Conservation (phyloP, 495 filamentous ascomycete species). For the Penicillium angulare region DNA sequence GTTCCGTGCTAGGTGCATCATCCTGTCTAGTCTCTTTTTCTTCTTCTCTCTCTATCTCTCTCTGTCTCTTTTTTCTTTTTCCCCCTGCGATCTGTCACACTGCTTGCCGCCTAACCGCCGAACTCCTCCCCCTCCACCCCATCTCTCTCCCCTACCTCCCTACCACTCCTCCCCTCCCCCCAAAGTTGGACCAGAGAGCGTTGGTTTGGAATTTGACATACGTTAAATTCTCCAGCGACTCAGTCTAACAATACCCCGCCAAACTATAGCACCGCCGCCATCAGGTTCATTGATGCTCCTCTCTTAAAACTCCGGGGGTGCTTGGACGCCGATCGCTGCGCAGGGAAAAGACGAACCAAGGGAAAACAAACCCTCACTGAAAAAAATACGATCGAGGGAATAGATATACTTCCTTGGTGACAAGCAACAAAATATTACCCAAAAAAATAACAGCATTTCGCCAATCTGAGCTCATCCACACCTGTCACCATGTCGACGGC, state of each 20-base stretch:
- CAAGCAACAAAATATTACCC: too few relatives aligned
- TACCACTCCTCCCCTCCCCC: neutral
- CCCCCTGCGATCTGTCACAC: slow-evolving; percentile 25
- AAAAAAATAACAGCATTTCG: neutral
- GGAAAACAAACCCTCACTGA: neutral
- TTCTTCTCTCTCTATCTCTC: slow-evolving; percentile 29
- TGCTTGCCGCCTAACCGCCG: slow-evolving; percentile 33
- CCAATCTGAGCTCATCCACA: neutral
- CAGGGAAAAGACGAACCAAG: neutral
- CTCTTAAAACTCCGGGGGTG: slow-evolving; percentile 7
- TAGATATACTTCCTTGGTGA: too few relatives aligned
- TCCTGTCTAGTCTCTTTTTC: slow-evolving; percentile 1
- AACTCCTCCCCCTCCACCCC: slow-evolving; percentile 6
- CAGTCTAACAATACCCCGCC: neutral
- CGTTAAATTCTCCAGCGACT: too few relatives aligned
- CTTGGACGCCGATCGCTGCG: slow-evolving; percentile 5
- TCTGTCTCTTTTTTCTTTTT: slow-evolving; percentile 6
- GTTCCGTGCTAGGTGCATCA: too few relatives aligned
- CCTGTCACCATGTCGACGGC: slow-evolving; percentile 49
- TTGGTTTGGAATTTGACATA: too few relatives aligned
- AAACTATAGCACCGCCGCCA: neutral
- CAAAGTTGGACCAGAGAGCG: too few relatives aligned
- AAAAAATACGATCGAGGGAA: neutral
- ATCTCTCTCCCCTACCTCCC: neutral
- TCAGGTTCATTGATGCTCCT: slow-evolving; percentile 14